Base-by-base conservation (phyloP, 495 filamentous ascomycete genomes). In the Geoglossum glabrum region DNA sequence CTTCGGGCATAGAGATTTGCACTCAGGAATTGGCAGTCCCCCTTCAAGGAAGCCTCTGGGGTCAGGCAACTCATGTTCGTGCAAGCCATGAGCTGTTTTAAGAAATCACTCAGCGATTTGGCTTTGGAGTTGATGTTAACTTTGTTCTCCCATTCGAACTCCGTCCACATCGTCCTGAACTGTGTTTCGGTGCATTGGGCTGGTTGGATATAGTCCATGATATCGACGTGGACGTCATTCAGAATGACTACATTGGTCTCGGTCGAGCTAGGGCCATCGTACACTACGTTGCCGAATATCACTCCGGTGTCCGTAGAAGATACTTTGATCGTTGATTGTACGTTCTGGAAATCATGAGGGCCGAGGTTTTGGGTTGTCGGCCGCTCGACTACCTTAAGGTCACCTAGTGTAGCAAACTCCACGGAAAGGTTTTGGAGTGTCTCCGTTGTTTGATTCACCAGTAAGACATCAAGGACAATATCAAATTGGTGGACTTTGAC, bases 131-230 rank as follows among this genome's bases (percentile, higher is more conserved):
- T 95, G 72, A 97, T 97, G 73, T 97, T 97, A 66, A 99, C 92
- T 79, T 99, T 99, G 75, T 99, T 99, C 76, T 99, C 93, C 93
- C 93, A 99, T 70, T 99, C 93, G 61, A 99, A 99, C 65, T 99
- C 93, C 33, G 93, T 97, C 93, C 93, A 99, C 93, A 99, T 99
- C 25, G 88, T 94, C 36, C 93, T 80, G 82, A 99, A 99, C 66
- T 97, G 88, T 34, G 90, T 96, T 75, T 99, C 93, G 15, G 86
- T 90, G 75, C 93, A 99, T 45, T 87, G 78, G 13, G 92, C 93
- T 8, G 93, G 93, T 65, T 97, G 90, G 64, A 99, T 99, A 72
- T 99, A 99, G 71, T 99, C 93, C 93, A 99, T 99, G 64, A 99
- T 97, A 67, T 99, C 93, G 60, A 96, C 92, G 68, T 97, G 93